Base-by-base conservation (phyloP, 495 filamentous ascomycete genomes). In the Penicillium atrosanguineum region DNA sequence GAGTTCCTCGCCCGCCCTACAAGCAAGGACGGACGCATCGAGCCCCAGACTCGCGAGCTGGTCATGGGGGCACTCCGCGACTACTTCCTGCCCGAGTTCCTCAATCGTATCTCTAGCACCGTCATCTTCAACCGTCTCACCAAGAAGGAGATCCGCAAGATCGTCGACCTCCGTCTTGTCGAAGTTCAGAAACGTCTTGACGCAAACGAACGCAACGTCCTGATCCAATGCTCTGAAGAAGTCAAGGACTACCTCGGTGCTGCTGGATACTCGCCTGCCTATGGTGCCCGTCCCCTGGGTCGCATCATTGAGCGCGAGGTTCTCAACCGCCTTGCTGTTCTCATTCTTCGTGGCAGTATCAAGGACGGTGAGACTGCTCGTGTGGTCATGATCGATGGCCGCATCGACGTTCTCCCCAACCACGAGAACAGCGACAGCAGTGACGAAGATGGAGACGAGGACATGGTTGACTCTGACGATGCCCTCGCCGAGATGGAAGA, bases 81-180 rank as follows among this genome's bases (percentile, higher is more conserved):
- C 74, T 96, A 96, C 77, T 97, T 98, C 83, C 81, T 98, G 1
- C 94, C 94, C 29, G 94, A 98, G 60, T 98, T 98, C 80, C 80
- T 98, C 31, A 98, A 98, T 77, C 90, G 94, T 66, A 96, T 98
- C 81, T 89, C 81, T 70, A 91, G 85, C 59, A 88, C 84, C 52
- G 91, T 98, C 75, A 96, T 98, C 77, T 98, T 98, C 85, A 98
- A 98, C 77, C 90, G 94, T 26, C 88, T 98, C 44, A 88, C 89
- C 4, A 83, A 81, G 64, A 71, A 73, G 41, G 94, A 98, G 73
- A 98, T 98, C 65, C 85, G 94, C 62, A 88, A 82, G 75, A 97
- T 98, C 70, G 94, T 98, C 48, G 95, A 98, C 57, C 81, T 98
- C 26, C 87, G 94, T 25, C 80, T 98, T 19, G 44, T 56, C 9